These are phyloP conservation scores for Metarhizium guizhouense DNA, from an alignment of 2,329 filamentous ascomycete species.

Conservation along the genomic window DNA sequence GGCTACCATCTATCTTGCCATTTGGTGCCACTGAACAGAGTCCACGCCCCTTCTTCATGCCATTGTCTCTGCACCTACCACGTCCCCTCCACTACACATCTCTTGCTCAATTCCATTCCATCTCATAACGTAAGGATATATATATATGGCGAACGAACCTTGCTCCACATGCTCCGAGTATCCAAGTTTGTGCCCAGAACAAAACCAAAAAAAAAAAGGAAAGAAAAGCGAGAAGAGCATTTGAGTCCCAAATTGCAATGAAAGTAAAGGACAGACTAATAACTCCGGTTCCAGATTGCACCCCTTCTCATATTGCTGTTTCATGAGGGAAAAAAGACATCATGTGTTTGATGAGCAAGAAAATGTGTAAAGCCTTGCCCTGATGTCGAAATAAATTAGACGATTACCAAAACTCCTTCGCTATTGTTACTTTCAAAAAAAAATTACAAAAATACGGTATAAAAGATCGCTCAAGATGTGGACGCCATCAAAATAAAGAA, in stretches of 20 bases:
- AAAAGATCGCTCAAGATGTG: conserved; percentile 1
- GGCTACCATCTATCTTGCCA: background rate
- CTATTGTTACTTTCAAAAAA: conserved; percentile 7
- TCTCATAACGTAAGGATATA: background rate
- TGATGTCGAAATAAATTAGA: background rate
- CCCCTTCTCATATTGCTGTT: background rate
- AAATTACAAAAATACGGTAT: conserved; percentile 1
- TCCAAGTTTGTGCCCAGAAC: background rate
- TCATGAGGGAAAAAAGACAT: background rate
- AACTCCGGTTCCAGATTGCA: background rate
- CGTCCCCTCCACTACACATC: background rate
- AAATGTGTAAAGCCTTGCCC: background rate
- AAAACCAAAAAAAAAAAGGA: background rate
- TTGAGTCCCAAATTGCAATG: background rate
- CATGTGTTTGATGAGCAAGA: background rate
- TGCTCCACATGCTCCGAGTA: background rate
- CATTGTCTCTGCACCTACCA: background rate
- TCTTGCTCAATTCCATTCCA: background rate
- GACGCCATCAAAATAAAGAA: background rate
- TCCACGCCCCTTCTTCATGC: background rate
- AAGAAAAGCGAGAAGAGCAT: background rate
- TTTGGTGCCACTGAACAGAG: background rate
- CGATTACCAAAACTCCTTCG: conserved; percentile 11
- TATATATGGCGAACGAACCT: background rate
- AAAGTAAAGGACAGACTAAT: background rate